A percentile compares a stretch with the other conserved stretches of the same genome.
phyloP scores from a whole-genome alignment of 108 stramenopile genomes.

The Cyclotella kingstonii region DNA sequence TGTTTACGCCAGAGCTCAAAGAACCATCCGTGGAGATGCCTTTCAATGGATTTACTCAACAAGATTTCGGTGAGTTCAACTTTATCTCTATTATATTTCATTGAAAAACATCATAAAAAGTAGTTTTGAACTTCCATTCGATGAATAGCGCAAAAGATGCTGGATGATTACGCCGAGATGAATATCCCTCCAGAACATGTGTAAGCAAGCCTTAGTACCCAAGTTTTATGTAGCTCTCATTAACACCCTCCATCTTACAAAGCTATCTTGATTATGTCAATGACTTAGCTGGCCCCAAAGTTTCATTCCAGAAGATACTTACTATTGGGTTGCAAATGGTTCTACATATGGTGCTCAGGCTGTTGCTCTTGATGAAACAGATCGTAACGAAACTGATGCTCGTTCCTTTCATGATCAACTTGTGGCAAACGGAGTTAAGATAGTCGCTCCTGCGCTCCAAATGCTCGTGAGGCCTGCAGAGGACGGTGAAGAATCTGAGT shows the following conservation, averaged over 20 bases:
- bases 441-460: constrained; percentile 63
- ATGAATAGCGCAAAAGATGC: constrained; percentile 58
- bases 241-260: too few species aligned
- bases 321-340: constrained; percentile 56
- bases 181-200: constrained; percentile 52
- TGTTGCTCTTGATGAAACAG: constrained; percentile 52
- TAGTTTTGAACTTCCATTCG: too few species aligned
- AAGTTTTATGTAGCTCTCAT: too few species aligned
- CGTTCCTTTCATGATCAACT: constrained; percentile 20
- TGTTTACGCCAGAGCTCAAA: constrained; percentile 76
- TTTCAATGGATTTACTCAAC: constrained; percentile 65
- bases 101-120: background rate
- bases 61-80: constrained; percentile 33
- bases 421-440: constrained; percentile 42
- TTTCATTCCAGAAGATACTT: constrained; percentile 46
- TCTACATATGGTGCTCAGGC: constrained; percentile 50
- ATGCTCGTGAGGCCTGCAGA: constrained; percentile 44
- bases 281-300: constrained; percentile 53
- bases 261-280: too few species aligned
- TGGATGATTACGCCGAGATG: constrained; percentile 64
- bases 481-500: constrained; percentile 3
- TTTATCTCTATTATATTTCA: background rate
- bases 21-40: constrained; percentile 62
- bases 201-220: background rate
- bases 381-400: constrained; percentile 23